Base-by-base conservation (phyloP, 371 early-diverging fungal species). In the Apophysomyces elegans region DNA sequence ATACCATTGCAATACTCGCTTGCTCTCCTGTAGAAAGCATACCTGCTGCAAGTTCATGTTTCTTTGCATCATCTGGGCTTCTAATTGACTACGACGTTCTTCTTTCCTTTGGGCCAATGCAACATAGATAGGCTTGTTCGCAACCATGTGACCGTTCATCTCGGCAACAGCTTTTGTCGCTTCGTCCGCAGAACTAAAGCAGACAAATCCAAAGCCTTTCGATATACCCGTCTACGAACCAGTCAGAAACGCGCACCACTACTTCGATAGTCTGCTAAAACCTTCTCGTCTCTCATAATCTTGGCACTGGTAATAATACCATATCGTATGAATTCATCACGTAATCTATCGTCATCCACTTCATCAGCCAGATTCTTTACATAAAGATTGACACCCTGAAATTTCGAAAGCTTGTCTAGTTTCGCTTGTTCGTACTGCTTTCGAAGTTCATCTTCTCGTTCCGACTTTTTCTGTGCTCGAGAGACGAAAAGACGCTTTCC, bases 61-160 rank as follows among this genome's bases (percentile, higher is more conserved):
- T 64, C 94, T 88, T 84, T 94, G 92, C 62, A 88, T 86, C 73
- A 90, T 88, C 82, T 96, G 96, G 32, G 94, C 91, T 77, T 96
- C 94, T 67, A 96, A 84, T 74, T 93, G 92, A 14, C 83, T 84
- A 64, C 93, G 88, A 59, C 99, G 92, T 73, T 92, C 93, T 72
- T 99, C 99, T 84, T 95, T 95, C 69, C 96, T 91, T 81, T 99
- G 99, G 59, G 98, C 97, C 37, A 96, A 87, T 41, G 96, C 97
- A 56, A 98, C 98, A 74, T 97, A 99, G 69, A 98, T 90, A 46
- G 98, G 95, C 86, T 97, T 98, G 70, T 77, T 75, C 62, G 88
- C 88, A 39, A 96, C 68, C 80, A 93, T 89, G 59, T 88, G 88
- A 44, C 94, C 90, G 79, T 94, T 94, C 93, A 95, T 93, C 76